Conservation (phyloP, 1,284 basidiomycete species). For the Ganoderma sinense region DNA sequence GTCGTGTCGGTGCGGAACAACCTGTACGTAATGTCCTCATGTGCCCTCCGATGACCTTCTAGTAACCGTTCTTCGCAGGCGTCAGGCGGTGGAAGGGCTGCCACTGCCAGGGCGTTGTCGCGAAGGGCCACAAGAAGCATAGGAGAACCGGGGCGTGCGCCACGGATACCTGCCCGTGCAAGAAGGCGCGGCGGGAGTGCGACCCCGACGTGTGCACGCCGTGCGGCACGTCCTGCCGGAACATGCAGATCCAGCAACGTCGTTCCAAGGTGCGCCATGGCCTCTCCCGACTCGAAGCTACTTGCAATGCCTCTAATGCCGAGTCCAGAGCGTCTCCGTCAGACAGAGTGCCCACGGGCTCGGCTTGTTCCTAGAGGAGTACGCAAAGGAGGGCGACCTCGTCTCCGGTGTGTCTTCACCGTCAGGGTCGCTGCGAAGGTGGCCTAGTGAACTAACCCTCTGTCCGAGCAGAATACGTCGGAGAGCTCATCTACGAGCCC, state of each 20-base stretch:
- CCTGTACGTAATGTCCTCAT: conserved; percentile 41
- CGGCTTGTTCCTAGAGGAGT: conserved; percentile 58
- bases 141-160: conserved; percentile 31
- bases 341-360: conserved; percentile 52
- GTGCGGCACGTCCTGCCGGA: conserved; percentile 49
- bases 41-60: not conserved
- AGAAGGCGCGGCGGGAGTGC: conserved; percentile 51
- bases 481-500: conserved; percentile 55
- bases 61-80: conserved; percentile 39
- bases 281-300: not conserved
- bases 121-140: conserved; percentile 23
- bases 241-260: conserved; percentile 52
- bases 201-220: conserved; percentile 54
- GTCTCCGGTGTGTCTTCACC: conserved; percentile 51
- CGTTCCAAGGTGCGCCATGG: conserved; percentile 45
- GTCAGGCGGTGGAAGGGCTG: conserved; percentile 53
- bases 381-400: conserved; percentile 47
- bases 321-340: conserved; percentile 39
- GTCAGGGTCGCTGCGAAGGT: not conserved
- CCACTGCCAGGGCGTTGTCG: conserved; percentile 37
- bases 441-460: not conserved
- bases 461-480: conserved; percentile 60
- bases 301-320: too few relatives aligned
- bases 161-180: conserved; percentile 54
- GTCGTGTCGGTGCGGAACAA: conserved; percentile 46